Percentiles rank a stretch among this genome's conserved stretches.
phyloP scores from a whole-genome alignment of 108 stramenopile species.

The Nitzschia sp. region DNA sequence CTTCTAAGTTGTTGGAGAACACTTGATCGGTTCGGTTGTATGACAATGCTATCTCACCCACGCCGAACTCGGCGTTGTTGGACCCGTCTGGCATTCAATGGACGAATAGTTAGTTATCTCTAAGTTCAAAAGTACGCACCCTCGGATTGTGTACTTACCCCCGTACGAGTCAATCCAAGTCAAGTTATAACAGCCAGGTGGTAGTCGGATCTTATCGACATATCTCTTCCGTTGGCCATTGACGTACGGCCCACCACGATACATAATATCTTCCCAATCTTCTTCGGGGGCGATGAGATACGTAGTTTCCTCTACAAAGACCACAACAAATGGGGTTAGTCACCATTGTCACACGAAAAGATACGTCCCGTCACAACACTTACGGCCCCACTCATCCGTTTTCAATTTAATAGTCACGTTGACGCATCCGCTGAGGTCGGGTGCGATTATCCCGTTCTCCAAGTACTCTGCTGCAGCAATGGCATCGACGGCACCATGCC shows the following conservation, averaged over 20 bases:
- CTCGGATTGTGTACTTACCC: neutral
- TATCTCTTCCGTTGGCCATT: neutral
- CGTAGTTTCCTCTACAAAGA: constrained; percentile 1
- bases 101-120: no score
- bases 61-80: neutral
- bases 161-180: constrained; percentile 1
- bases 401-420: neutral
- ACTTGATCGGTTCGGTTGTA: constrained; percentile 1
- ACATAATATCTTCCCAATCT: neutral
- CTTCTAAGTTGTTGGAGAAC: neutral
- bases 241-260: constrained; percentile 7
- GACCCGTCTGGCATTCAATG: neutral
- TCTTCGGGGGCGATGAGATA: constrained; percentile 1
- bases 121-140: no score
- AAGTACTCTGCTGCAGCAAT: constrained; percentile 11
- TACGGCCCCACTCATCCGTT: constrained; percentile 20
- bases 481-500: constrained; percentile 24
- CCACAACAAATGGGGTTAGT: no score
- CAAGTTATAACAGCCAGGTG: neutral
- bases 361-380: no score
- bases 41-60: neutral
- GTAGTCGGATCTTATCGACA: constrained; percentile 2
- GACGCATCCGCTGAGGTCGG: neutral
- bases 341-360: no score
- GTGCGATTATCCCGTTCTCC: neutral